Evolutionary conservation across 305 asterid species (phyloP), one percentile per base, ranked within the genome.

Genomic region (Lippia alba): DNA sequence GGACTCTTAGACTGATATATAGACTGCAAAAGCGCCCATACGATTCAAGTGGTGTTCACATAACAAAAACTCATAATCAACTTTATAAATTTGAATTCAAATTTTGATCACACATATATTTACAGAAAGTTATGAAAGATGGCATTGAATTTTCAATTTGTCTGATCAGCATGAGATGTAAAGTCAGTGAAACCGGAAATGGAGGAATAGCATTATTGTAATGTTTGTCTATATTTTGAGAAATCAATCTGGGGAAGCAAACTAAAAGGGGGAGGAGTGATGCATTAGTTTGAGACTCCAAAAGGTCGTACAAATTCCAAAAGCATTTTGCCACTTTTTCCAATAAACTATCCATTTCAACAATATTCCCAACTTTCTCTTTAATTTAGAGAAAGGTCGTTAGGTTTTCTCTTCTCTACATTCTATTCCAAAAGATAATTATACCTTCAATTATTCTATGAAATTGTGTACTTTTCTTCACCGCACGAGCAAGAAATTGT

Each of bases 401-500:
- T 75, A 50, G 69, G 67, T 40, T 57, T 33, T 24, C 19, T 71
- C n/a, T 69, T 66, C 66, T 75, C 48, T 40, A 39, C 73, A 62
- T 71, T 24, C 72, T 48, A 11, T 67, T 71, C 75, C 59, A 59
- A 69, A 50, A 32, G 58, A 44, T 55, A 11, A 12, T 12, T 18
- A 36, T 57, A 5, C 33, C 46, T 68, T 72, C 63, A 6, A 24
- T 41, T 32, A 63, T 72, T 57, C 14, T 58, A 14, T 17, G n/a
- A 60, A 61, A 49, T 65, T 73, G 81, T 61, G 76, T 73, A 49
- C 64, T 44, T 63, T 62, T 32, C 58, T 54, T 63, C 15, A 45
- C 72, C 81, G 66, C 77, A 12, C 20, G 12, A 44, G 19, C n/a
- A 55, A 48, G 30, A 51, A 12, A 59, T 50, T 64, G 12, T 12